Base-by-base conservation (phyloP, 352 stramenopile species). In the Halophytophthora batemanensis region DNA sequence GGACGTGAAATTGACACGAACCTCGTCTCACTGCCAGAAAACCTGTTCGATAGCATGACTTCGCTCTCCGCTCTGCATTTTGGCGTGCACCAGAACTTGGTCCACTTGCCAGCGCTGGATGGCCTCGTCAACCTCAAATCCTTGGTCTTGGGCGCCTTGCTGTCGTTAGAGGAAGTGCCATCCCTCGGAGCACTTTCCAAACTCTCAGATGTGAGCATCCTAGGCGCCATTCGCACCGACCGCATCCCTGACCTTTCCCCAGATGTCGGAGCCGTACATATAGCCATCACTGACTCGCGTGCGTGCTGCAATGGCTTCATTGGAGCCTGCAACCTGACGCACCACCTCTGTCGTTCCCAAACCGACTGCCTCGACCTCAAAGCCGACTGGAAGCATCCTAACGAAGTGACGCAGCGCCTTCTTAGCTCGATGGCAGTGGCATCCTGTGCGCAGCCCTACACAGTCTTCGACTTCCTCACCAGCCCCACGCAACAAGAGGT, bases 271-370 rank as follows among this genome's bases (percentile, higher is more conserved):
- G 22, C 42, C 10, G 23, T 13, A 11, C 8, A 46, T 12, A 11
- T 55, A 7, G 11, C 55, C 1, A 8, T 66, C 7, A 6, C 37
- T 0, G 22, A 57, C 29, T 38, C 23, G 2, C 18, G 15, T 12
- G 46, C 48, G 12, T 69, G 59, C 31, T 69, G 63, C 22, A 66
- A 68, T 45, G 45, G 59, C 2, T 66, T 58, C 45, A 8, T 72
- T 2, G 41, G 50, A 0, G 19, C 31, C 1, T 69, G 61, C 49
- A 34, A 55, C 4, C 15, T 46, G 11, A 48, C 45, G 10, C 37
- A 55, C 33, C 49, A 53, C 31, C 35, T 56, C 1, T 56, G 53
- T 44, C 19, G 14, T 0, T 45, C 46, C 2, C 1, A 14, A 6
- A 6, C 8, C 6, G 25, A 40, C 6, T 59, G 54, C 23, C 46